Conservation (phyloP, 768 basidiomycete genomes). For the Tricholoma sp. region DNA sequence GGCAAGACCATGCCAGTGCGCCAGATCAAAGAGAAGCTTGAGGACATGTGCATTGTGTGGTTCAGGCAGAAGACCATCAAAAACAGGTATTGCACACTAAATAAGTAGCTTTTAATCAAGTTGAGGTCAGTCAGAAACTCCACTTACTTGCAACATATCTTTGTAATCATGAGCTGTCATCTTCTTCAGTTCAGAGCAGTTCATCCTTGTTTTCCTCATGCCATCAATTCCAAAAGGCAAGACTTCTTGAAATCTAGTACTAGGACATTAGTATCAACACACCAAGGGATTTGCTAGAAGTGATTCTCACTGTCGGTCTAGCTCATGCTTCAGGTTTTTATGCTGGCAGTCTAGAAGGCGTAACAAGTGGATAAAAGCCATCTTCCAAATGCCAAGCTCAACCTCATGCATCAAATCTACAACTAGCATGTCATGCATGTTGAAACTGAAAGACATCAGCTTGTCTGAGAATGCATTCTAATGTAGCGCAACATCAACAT, state of each 20-base stretch:
- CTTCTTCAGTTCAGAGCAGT: too few relatives aligned
- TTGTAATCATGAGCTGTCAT: conserved; percentile 17
- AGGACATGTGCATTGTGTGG: too few relatives aligned
- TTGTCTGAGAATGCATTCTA: background rate
- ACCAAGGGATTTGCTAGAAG: background rate
- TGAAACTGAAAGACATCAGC: conserved; percentile 10
- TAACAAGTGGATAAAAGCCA: conserved; percentile 19
- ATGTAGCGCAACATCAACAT: background rate
- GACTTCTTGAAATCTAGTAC: conserved; percentile 21
- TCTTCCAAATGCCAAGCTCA: conserved; percentile 34
- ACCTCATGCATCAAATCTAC: conserved; percentile 35
- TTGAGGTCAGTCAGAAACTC: background rate
- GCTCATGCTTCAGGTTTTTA: conserved; percentile 9
- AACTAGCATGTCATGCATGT: conserved; percentile 22
- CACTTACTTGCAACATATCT: conserved; percentile 20
- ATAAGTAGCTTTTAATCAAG: background rate
- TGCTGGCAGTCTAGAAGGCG: conserved; percentile 22
- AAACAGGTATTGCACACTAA: conserved; percentile 6
- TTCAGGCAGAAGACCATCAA: conserved; percentile 5
- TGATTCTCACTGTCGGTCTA: conserved; percentile 17
- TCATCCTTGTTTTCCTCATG: too few relatives aligned
- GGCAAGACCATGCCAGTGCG: conserved; percentile 8
- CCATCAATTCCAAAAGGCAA: conserved; percentile 24
- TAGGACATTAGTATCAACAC: background rate
- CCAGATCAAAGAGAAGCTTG: too few relatives aligned